Base-by-base conservation (phyloP, 192 early-diverging fungal genomes). In the Entophlyctis helioformis region DNA sequence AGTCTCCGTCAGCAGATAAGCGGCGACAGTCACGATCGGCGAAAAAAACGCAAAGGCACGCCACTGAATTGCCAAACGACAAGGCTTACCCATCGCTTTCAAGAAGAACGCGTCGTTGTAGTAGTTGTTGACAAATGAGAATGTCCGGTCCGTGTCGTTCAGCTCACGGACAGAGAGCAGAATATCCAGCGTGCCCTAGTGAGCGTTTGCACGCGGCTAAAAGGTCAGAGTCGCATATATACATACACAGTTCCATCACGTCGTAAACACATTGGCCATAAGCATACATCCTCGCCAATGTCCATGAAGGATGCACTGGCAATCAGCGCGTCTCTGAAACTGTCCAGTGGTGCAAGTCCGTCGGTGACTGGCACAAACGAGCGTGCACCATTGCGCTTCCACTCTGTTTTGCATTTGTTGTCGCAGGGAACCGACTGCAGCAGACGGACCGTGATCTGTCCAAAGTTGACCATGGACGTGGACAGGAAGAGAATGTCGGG, bases 21-120 rank as follows among this genome's bases (percentile, higher is more conserved):
- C n/a, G n/a, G n/a, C n/a, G n/a, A n/a, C n/a, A n/a, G n/a, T n/a
- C n/a, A n/a, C n/a, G n/a, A n/a, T n/a, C n/a, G n/a, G n/a, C n/a
- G n/a, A n/a, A n/a, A n/a, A n/a, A n/a, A n/a, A n/a, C n/a, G n/a
- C n/a, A n/a, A n/a, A n/a, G n/a, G n/a, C n/a, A n/a, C n/a, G n/a
- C n/a, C n/a, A n/a, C n/a, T n/a, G n/a, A n/a, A n/a, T n/a, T n/a
- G n/a, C n/a, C n/a, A n/a, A n/a, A n/a, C n/a, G 40, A 27, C 2
- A 16, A 44, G 27, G 1, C 35, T 26, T 39, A 67, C 80, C 76
- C 21, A 86, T 44, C 0, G 85, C 76, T 56, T 92, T 93, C 50
- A 93, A 61, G 59, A 96, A 96, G 48, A 93, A 93, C 11, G 89
- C 92, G 58, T 96, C 92, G 44, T 83, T 87, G 53, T 85, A 90